Evolutionary conservation across 768 basidiomycete genomes (phyloP).

Genomic region (Exidia glandulosa): DNA sequence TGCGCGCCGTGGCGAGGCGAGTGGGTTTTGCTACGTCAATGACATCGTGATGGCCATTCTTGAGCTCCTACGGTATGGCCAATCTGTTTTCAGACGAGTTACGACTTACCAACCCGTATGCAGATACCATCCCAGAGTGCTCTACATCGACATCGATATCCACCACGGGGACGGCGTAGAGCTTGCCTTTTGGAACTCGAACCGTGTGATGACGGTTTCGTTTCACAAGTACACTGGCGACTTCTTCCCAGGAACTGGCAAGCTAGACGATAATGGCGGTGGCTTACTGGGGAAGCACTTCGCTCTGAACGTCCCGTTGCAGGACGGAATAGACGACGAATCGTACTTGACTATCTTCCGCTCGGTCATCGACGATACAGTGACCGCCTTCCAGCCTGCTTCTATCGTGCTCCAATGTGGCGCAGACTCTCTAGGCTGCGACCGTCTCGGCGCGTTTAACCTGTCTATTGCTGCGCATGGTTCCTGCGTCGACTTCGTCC

Average conservation of each 20-base stretch:
- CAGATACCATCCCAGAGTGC: slow-evolving; percentile 85
- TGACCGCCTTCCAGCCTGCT: slow-evolving; percentile 77
- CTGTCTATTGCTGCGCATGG: slow-evolving; percentile 95
- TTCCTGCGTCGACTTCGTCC: slow-evolving; percentile 95
- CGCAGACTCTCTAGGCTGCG: slow-evolving; percentile 91
- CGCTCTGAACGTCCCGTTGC: slow-evolving; percentile 86
- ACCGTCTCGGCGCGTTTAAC: slow-evolving; percentile 94
- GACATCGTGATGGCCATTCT: slow-evolving; percentile 92
- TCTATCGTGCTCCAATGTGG: slow-evolving; percentile 95
- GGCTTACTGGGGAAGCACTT: slow-evolving; percentile 87
- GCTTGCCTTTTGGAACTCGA: slow-evolving; percentile 93
- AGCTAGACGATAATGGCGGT: slow-evolving; percentile 83
- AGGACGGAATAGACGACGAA: slow-evolving; percentile 94
- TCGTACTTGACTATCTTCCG: slow-evolving; percentile 95
- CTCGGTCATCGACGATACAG: slow-evolving; percentile 88
- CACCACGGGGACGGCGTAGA: slow-evolving; percentile 99
- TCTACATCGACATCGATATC: slow-evolving; percentile 99
- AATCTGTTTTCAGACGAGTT: background rate
- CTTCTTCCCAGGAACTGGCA: slow-evolving; percentile 97
- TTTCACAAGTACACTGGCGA: slow-evolving; percentile 99
- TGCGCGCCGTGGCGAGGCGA: slow-evolving; percentile 94
- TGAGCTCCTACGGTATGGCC: slow-evolving; percentile 70
- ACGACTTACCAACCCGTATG: slow-evolving; percentile 1
- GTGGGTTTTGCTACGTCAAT: slow-evolving; percentile 97
- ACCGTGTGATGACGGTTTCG: slow-evolving; percentile 97